Conservation (phyloP, 2,329 filamentous ascomycete species). For the Aspergillus candidus region DNA sequence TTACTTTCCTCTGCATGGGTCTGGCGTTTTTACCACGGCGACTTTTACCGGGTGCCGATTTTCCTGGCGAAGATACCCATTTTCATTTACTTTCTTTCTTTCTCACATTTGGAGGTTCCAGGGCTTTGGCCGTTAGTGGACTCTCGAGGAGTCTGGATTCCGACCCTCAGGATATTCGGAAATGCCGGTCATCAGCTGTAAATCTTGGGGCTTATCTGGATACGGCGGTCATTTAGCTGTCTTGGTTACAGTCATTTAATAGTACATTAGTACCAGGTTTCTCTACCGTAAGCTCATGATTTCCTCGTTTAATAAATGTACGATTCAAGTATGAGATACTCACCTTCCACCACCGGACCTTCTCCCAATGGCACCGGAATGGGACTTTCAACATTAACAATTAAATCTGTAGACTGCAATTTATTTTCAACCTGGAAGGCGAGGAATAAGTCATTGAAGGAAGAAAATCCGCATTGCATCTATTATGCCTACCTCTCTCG, state of each 20-base stretch:
- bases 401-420: background rate
- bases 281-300: background rate
- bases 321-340: conserved; percentile 30
- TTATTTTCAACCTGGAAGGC: background rate
- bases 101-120: background rate
- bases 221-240: background rate
- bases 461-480: conserved; percentile 58
- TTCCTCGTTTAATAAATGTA: background rate
- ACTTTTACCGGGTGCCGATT: conserved; percentile 10
- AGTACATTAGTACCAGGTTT: background rate
- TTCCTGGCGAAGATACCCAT: conserved; percentile 22
- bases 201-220: conserved; percentile 4
- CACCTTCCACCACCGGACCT: conserved; percentile 33
- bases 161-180: conserved; percentile 1
- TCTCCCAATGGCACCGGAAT: conserved; percentile 27
- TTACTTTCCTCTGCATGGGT: conserved; percentile 5
- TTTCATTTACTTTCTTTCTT: conserved; percentile 14
- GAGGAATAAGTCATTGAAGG: background rate
- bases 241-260: background rate
- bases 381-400: conserved; percentile 20
- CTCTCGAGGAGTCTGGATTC: background rate
- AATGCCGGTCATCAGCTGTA: conserved; percentile 3
- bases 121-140: background rate
- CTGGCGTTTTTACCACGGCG: conserved; percentile 20
- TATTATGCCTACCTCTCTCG: conserved; percentile 71